A percentile compares a stretch with the other conserved stretches of the same genome.
These are phyloP conservation scores for Lojkania enalia DNA, from an alignment of 2,329 filamentous ascomycete genomes.

Conservation along the genomic window DNA sequence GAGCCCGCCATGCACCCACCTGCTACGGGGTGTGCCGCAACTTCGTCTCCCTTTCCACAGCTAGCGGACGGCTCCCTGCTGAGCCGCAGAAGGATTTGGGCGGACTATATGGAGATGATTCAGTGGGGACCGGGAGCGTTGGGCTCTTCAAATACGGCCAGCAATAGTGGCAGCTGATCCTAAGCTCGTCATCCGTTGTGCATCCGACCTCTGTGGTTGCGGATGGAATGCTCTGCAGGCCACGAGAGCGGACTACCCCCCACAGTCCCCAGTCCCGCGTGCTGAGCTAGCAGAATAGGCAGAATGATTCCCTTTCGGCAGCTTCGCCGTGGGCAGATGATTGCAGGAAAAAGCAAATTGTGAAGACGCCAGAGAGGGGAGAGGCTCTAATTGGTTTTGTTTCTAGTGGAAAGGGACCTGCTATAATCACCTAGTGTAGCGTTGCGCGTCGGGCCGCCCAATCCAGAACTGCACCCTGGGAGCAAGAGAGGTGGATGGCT, in stretches of 20 bases:
- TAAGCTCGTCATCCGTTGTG: not conserved
- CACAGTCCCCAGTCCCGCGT: too few relatives aligned
- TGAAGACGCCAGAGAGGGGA: conserved; percentile 1
- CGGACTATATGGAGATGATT: too few relatives aligned
- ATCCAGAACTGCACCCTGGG: conserved; percentile 2
- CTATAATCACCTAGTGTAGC: not conserved
- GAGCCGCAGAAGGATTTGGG: too few relatives aligned
- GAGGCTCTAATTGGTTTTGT: conserved; percentile 7
- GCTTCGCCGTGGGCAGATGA: not conserved
- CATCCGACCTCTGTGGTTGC: conserved; percentile 5
- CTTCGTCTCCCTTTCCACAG: too few relatives aligned
- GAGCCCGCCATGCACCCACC: too few relatives aligned
- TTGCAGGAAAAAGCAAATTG: conserved; percentile 2
- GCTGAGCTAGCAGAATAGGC: conserved; percentile 9
- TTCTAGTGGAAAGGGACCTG: conserved; percentile 5
- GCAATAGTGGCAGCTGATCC: not conserved
- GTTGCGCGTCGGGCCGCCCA: conserved; percentile 16
- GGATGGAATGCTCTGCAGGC: not conserved
- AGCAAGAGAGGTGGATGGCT: not conserved
- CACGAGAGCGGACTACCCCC: too few relatives aligned
- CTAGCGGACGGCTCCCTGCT: too few relatives aligned
- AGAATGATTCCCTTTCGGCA: conserved; percentile 2
- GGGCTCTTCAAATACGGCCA: too few relatives aligned
- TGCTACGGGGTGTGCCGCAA: too few relatives aligned
- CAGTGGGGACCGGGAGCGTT: too few relatives aligned